A percentile compares a stretch with the other conserved stretches of the same genome.
Conservation (phyloP, 2,329 filamentous ascomycete genomes). For the Penicillium hesseltinei region DNA sequence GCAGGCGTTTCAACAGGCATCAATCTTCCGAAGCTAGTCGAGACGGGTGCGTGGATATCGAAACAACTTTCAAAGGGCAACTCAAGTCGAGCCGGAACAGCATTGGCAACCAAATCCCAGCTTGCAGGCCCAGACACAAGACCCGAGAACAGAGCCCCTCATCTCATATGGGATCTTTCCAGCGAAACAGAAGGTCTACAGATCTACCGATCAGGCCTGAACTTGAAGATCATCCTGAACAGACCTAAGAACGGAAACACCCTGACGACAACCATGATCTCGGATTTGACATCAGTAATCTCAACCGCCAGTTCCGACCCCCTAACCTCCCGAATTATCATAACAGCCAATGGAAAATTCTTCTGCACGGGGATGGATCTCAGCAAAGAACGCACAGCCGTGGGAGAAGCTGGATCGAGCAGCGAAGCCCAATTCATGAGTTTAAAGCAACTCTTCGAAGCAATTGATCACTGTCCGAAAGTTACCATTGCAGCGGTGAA, state of each 20-base stretch:
- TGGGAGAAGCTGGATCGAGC: constrained; percentile 16
- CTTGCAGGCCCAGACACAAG: too few relatives aligned
- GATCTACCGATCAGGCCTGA: constrained; percentile 32
- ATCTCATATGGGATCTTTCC: constrained; percentile 19
- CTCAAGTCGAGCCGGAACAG: constrained; percentile 16
- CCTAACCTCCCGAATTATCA: constrained; percentile 36
- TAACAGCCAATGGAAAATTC: constrained; percentile 39
- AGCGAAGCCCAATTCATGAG: constrained; percentile 23
- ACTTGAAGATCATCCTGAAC: constrained; percentile 34
- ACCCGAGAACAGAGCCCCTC: too few relatives aligned
- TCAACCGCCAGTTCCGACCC: constrained; percentile 21
- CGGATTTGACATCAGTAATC: constrained; percentile 32
- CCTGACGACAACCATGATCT: constrained; percentile 40
- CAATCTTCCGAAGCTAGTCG: constrained; percentile 59
- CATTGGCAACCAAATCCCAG: too few relatives aligned
- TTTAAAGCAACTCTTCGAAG: constrained; percentile 34
- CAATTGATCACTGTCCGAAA: constrained; percentile 42
- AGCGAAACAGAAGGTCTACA: constrained; percentile 25
- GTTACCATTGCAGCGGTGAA: constrained; percentile 45
- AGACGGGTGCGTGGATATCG: constrained; percentile 73
- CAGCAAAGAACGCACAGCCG: constrained; percentile 19
- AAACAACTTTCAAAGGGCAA: constrained; percentile 31
- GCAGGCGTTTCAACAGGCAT: constrained; percentile 73
- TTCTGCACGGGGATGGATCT: constrained; percentile 48
- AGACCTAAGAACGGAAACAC: constrained; percentile 42